Base-by-base conservation (phyloP, 306 rosid species). In the Acacia crassicarpa region DNA sequence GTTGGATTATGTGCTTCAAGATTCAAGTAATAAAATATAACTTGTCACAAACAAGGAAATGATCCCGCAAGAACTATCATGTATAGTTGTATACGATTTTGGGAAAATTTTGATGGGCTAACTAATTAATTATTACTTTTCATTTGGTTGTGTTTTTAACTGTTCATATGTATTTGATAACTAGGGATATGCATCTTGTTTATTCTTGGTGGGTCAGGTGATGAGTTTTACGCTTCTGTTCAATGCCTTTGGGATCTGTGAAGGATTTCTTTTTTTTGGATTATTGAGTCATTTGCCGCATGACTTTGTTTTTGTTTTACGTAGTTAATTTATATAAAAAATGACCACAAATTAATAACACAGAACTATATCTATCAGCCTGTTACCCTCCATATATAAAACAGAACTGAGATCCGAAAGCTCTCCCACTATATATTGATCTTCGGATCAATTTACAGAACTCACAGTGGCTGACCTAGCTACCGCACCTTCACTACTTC, bases 261-360 rank as follows among this genome's bases (percentile, higher is more conserved):
- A 65, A 30, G 54, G 54, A 72, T 40, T 27, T 51, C 8, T 46
- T 61, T 43, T 43, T 53, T 35, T 88, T 67, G 84, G 85, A 63
- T 38, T 72, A 71, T 74, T 72, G 61, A 8, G 38, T 77, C 81
- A 63, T 32, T 81, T 3, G 25, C 83, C 76, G 6, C 19, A 85
- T 71, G 84, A 88, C 86, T 84, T 80, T 82, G 86, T 86, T 85
- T 89, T 86, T 89, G 91, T 90, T 90, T 88, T 83, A 89, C 84
- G 92, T 81, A 68, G 30, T 80, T 72, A 69, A n/a, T 85, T 85
- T 72, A 81, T 59, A 77, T 80, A 81, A 61, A 19, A 35, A 67
- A 33, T 14, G 15, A 25, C 66, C 35, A 61, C 7, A 23, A 40
- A 3, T 6, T 3, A 30, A 82, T 58, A 77, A 80, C 86, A 72